These are phyloP conservation scores for Tylopilus felleus DNA, from an alignment of 768 basidiomycete genomes.

Conservation along the genomic window DNA sequence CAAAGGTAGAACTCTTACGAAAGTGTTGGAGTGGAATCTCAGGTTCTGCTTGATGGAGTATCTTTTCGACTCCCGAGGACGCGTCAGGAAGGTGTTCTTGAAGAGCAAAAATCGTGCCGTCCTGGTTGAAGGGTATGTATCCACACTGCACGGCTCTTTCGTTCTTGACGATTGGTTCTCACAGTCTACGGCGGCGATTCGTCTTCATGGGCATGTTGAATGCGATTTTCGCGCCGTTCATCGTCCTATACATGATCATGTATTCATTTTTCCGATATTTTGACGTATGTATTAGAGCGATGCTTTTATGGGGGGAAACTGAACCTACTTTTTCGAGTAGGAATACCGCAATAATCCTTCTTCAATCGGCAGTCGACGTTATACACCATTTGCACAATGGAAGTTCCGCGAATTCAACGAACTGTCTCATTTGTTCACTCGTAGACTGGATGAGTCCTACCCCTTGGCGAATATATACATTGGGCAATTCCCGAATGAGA, in stretches of 20 bases:
- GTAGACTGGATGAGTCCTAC: slow-evolving; percentile 84
- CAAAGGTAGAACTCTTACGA: slow-evolving; percentile 78
- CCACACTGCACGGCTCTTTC: not conserved
- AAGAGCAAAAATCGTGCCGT: slow-evolving; percentile 75
- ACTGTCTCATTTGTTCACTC: slow-evolving; percentile 85
- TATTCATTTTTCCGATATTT: slow-evolving; percentile 99
- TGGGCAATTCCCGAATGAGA: slow-evolving; percentile 96
- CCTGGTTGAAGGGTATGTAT: slow-evolving; percentile 78
- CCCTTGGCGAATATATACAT: slow-evolving; percentile 93
- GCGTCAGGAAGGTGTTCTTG: slow-evolving; percentile 87
- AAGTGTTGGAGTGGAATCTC: slow-evolving; percentile 95
- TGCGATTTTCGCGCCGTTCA: slow-evolving; percentile 93
- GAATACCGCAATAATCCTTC: slow-evolving; percentile 99
- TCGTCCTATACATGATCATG: slow-evolving; percentile 93
- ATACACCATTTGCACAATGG: slow-evolving; percentile 95
- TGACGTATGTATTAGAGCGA: slow-evolving; percentile 58
- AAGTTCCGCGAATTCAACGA: slow-evolving; percentile 99
- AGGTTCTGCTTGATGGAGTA: slow-evolving; percentile 94
- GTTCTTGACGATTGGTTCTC: slow-evolving; percentile 1
- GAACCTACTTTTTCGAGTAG: slow-evolving; percentile 38
- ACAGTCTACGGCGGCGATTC: slow-evolving; percentile 77
- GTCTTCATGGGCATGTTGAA: slow-evolving; percentile 98
- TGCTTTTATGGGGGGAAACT: not conserved
- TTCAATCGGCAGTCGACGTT: slow-evolving; percentile 85
- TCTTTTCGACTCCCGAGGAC: slow-evolving; percentile 86